These are phyloP conservation scores for Yarrowia yakushimensis DNA, from an alignment of 805 yeast species.

Conservation along the genomic window DNA sequence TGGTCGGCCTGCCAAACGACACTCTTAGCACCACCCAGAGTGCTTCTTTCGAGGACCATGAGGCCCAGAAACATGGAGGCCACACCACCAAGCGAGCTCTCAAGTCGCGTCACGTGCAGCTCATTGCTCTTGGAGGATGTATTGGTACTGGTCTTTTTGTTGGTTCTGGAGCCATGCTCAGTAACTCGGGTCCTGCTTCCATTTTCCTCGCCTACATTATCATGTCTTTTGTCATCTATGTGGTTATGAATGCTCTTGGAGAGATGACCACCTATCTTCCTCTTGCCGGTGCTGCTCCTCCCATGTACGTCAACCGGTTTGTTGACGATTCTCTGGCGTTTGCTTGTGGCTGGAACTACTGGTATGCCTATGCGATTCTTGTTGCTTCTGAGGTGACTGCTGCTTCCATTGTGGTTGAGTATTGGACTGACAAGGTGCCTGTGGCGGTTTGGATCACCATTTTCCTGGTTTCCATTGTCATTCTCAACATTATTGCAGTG, in stretches of 20 bases:
- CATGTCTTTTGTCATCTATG: conserved; percentile 61
- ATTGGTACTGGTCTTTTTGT: conserved; percentile 78
- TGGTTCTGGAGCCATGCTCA: conserved; percentile 61
- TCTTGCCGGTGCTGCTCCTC: conserved; percentile 60
- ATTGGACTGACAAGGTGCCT: conserved; percentile 50
- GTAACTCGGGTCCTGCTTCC: conserved; percentile 72
- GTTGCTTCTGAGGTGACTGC: conserved; percentile 49
- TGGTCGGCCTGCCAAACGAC: conserved; percentile 11
- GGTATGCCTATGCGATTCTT: conserved; percentile 48
- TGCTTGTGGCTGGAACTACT: conserved; percentile 52
- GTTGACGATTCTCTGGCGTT: conserved; percentile 57
- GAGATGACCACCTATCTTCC: conserved; percentile 55
- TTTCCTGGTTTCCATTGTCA: conserved; percentile 47
- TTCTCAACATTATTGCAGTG: conserved; percentile 48
- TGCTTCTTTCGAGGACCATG: neutral
- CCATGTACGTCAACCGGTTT: conserved; percentile 57
- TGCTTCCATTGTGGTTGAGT: conserved; percentile 43
- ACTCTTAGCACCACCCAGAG: neutral
- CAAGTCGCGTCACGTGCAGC: conserved; percentile 61
- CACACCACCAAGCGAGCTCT: conserved; percentile 35
- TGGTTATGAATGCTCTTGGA: conserved; percentile 59
- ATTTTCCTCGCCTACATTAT: conserved; percentile 58
- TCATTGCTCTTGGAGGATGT: conserved; percentile 74
- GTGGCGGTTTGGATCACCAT: conserved; percentile 51
- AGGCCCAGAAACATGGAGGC: neutral